Conservation (phyloP, 2,329 filamentous ascomycete genomes). For the Talaromyces islandicus region DNA sequence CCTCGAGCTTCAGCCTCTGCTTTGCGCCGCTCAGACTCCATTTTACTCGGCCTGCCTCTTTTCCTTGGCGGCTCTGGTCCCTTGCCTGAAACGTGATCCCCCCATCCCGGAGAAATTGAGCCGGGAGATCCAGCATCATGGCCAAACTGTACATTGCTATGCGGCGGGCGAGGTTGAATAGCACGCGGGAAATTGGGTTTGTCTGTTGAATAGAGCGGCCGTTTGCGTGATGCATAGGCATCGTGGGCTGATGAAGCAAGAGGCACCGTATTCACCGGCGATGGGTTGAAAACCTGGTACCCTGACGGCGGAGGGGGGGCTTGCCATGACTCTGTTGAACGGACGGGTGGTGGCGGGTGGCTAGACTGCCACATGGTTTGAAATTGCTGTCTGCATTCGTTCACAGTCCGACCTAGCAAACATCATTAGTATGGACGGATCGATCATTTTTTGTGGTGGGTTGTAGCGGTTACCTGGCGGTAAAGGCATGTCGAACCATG, state of each 20-base stretch:
- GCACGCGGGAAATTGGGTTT: slow-evolving; percentile 27
- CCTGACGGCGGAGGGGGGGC: slow-evolving; percentile 7
- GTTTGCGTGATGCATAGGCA: slow-evolving; percentile 23
- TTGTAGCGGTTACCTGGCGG: slow-evolving; percentile 31
- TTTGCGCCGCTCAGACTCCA: slow-evolving; percentile 34
- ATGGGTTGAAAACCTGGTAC: slow-evolving; percentile 14
- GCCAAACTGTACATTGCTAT: slow-evolving; percentile 26
- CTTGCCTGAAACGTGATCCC: slow-evolving; percentile 19
- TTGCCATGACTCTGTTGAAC: slow-evolving; percentile 10
- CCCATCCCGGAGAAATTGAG: slow-evolving; percentile 29
- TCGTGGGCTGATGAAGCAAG: slow-evolving; percentile 19
- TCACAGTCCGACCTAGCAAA: slow-evolving; percentile 11
- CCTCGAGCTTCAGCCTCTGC: slow-evolving; percentile 32
- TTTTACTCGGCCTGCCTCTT: slow-evolving; percentile 39
- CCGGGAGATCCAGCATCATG: slow-evolving; percentile 28
- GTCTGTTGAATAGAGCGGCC: slow-evolving; percentile 25
- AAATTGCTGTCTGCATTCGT: slow-evolving; percentile 9
- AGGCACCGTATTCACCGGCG: slow-evolving; percentile 18
- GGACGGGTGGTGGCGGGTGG: slow-evolving; percentile 1
- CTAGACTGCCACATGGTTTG: slow-evolving; percentile 8
- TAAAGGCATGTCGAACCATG: slow-evolving; percentile 37
- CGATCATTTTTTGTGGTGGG: not conserved
- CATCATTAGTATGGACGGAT: not conserved
- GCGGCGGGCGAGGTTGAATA: slow-evolving; percentile 35
- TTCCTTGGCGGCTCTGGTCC: slow-evolving; percentile 32